Evolutionary conservation across 208 protist genomes (phyloP).

Genomic region (Angomonas deanei): DNA sequence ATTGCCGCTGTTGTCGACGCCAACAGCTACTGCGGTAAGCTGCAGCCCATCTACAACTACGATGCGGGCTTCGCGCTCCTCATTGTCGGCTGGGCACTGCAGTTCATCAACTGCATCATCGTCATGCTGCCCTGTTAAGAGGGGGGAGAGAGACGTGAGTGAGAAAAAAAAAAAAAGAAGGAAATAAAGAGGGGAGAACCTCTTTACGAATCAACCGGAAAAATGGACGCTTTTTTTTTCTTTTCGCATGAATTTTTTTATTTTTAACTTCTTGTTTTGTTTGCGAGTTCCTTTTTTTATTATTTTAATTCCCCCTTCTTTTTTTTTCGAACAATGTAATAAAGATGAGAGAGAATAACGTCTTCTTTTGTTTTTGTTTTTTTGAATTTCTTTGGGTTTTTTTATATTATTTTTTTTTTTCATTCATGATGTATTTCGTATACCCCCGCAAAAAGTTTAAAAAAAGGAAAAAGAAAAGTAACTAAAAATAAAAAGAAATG

Average conservation of each 20-base stretch:
- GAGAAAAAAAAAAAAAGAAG: background rate
- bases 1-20: background rate
- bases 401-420: constrained; percentile 7
- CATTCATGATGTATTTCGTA: background rate
- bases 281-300: too few species aligned
- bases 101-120: constrained; percentile 35
- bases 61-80: constrained; percentile 40
- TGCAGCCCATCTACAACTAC: constrained; percentile 12
- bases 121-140: constrained; percentile 38
- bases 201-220: background rate
- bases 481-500: constrained; percentile 7
- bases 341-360: background rate
- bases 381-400: constrained; percentile 5
- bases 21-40: background rate
- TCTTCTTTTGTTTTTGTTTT: background rate
- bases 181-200: background rate
- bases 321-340: too few species aligned
- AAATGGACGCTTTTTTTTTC: background rate
- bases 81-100: constrained; percentile 31
- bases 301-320: too few species aligned
- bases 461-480: constrained; percentile 5
- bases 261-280: too few species aligned
- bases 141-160: background rate
- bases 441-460: too few species aligned
- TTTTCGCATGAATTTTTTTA: too few species aligned